A percentile compares a stretch with the other conserved stretches of the same genome.
Evolutionary conservation across 2,329 filamentous ascomycete species (phyloP).

Genomic region (Alternaria brassicae): DNA sequence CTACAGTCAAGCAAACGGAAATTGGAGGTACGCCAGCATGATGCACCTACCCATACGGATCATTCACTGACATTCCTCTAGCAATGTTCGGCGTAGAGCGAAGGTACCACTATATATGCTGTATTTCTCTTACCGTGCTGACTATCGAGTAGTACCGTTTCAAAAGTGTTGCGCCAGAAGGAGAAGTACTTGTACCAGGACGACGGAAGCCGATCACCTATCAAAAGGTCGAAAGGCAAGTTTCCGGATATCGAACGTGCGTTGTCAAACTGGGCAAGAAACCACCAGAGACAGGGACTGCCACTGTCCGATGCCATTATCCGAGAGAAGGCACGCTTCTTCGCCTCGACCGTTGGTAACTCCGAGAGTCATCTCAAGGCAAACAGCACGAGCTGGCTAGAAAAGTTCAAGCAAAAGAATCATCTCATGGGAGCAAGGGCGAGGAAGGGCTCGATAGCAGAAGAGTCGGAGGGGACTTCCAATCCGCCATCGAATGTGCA

Average conservation of each 20-base stretch:
- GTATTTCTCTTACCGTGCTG: slow-evolving; percentile 20
- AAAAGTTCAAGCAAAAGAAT: slow-evolving; percentile 95
- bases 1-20: slow-evolving; percentile 90
- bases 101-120: slow-evolving; percentile 68
- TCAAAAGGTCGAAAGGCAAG: slow-evolving; percentile 84
- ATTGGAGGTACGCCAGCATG: slow-evolving; percentile 74
- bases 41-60: slow-evolving; percentile 23
- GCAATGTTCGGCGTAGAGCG: slow-evolving; percentile 93
- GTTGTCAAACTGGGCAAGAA: slow-evolving; percentile 84
- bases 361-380: slow-evolving; percentile 75
- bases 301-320: slow-evolving; percentile 81
- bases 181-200: slow-evolving; percentile 90
- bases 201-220: slow-evolving; percentile 78
- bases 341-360: slow-evolving; percentile 75
- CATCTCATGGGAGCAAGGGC: slow-evolving; percentile 63
- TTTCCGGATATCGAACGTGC: slow-evolving; percentile 91
- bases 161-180: slow-evolving; percentile 92
- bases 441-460: slow-evolving; percentile 63
- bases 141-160: slow-evolving; percentile 78
- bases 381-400: slow-evolving; percentile 80
- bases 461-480: slow-evolving; percentile 71
- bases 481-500: slow-evolving; percentile 65
- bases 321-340: slow-evolving; percentile 81
- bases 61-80: slow-evolving; percentile 51
- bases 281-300: slow-evolving; percentile 77